phyloP scores from a whole-genome alignment of 768 basidiomycete genomes.

The Lentinula lateritia region DNA sequence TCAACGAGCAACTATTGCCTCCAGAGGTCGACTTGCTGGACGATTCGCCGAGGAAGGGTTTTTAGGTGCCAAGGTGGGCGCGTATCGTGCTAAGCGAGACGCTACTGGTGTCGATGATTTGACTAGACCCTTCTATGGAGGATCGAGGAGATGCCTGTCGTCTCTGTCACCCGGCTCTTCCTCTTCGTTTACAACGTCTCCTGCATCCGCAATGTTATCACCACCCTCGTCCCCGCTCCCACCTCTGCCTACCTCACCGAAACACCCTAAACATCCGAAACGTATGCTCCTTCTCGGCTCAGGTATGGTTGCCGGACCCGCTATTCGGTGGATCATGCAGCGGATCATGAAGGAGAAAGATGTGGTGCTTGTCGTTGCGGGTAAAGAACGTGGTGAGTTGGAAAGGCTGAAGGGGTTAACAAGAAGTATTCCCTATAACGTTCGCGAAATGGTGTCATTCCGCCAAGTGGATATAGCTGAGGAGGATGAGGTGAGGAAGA shows the following conservation, averaged over 20 bases:
- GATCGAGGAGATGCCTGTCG: neutral
- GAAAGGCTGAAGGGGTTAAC: neutral
- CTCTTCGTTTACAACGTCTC: too few relatives aligned
- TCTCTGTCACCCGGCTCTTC: neutral
- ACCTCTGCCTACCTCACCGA: neutral
- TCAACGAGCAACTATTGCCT: constrained; percentile 66
- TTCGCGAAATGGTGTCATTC: constrained; percentile 39
- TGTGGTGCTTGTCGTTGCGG: constrained; percentile 54
- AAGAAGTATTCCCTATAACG: too few relatives aligned
- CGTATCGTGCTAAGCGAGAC: constrained; percentile 25
- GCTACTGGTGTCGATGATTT: too few relatives aligned
- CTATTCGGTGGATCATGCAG: constrained; percentile 66
- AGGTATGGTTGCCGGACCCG: constrained; percentile 94
- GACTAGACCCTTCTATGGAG: too few relatives aligned
- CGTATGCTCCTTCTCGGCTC: constrained; percentile 80
- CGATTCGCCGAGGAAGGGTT: constrained; percentile 37
- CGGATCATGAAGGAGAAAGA: constrained; percentile 18
- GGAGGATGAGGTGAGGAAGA: constrained; percentile 29
- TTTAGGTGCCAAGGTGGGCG: constrained; percentile 49
- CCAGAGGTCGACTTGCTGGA: constrained; percentile 10
- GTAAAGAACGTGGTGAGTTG: neutral
- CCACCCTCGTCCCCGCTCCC: neutral
- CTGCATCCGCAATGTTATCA: neutral
- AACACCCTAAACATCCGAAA: constrained; percentile 36
- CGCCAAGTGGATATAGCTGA: constrained; percentile 59